A percentile compares a stretch with the other conserved stretches of the same genome.
Evolutionary conservation across 345 rosid species (phyloP).

Genomic region (Ceriops zippeliana): DNA sequence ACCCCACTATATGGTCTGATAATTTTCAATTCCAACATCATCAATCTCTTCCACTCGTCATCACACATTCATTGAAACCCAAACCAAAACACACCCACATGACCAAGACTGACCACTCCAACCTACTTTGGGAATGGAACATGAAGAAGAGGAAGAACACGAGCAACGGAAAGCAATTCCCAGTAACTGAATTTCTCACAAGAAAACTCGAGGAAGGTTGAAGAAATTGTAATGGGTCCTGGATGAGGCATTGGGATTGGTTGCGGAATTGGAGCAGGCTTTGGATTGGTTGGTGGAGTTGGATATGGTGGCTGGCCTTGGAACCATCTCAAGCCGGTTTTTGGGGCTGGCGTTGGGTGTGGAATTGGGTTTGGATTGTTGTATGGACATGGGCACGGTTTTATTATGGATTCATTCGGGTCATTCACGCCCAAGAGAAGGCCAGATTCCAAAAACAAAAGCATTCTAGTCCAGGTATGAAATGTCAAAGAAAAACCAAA

Average conservation of each 20-base stretch:
- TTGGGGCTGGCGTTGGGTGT: slow-evolving; percentile 53
- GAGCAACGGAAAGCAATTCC: slow-evolving; percentile 26
- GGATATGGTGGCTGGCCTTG: slow-evolving; percentile 43
- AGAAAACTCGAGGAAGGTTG: slow-evolving; percentile 26
- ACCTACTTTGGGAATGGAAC: slow-evolving; percentile 36
- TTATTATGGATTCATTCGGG: slow-evolving; percentile 29
- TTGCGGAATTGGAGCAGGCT: slow-evolving; percentile 49
- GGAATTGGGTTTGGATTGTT: slow-evolving; percentile 55
- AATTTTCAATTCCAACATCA: neutral
- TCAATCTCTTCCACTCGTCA: neutral
- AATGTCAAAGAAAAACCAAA: too few species aligned
- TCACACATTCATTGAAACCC: slow-evolving; percentile 27
- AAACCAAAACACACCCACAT: slow-evolving; percentile 8
- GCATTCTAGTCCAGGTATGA: slow-evolving; percentile 8
- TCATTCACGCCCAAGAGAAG: neutral
- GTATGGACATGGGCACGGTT: slow-evolving; percentile 51
- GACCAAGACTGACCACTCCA: neutral
- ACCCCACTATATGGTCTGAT: too few species aligned
- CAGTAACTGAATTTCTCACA: slow-evolving; percentile 34
- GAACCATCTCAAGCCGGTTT: slow-evolving; percentile 37
- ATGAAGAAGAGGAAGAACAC: slow-evolving; percentile 13
- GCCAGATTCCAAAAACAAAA: slow-evolving; percentile 12
- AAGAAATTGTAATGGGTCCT: slow-evolving; percentile 40
- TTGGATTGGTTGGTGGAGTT: slow-evolving; percentile 48
- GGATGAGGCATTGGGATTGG: slow-evolving; percentile 53